phyloP scores from a whole-genome alignment of 2,329 filamentous ascomycete species.

The Talaromyces sp. region DNA sequence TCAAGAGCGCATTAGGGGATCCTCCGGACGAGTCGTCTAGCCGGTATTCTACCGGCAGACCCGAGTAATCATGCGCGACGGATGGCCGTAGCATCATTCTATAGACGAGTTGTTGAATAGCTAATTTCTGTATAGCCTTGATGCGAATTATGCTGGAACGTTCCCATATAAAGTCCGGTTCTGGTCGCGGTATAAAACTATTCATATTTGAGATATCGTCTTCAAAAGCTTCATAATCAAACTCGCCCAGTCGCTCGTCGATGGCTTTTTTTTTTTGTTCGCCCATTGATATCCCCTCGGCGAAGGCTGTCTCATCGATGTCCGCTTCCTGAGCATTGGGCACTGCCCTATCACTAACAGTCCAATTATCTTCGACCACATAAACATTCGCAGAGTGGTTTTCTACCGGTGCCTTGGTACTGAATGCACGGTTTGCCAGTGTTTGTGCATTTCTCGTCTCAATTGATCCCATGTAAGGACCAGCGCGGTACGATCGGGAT shows the following conservation, averaged over 20 bases:
- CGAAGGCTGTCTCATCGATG: not conserved
- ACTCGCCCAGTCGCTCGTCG: not conserved
- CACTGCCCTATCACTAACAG: too few relatives aligned
- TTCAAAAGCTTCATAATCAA: slow-evolving; percentile 10
- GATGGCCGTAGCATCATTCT: slow-evolving; percentile 35
- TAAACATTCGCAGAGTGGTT: not conserved
- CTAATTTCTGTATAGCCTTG: slow-evolving; percentile 37
- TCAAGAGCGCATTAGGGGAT: slow-evolving; percentile 29
- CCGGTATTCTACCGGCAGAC: slow-evolving; percentile 28
- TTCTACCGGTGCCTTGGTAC: slow-evolving; percentile 14
- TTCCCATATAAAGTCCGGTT: slow-evolving; percentile 23
- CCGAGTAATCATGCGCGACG: slow-evolving; percentile 36
- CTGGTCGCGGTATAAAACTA: not conserved
- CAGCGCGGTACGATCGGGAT: slow-evolving; percentile 1
- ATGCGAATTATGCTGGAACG: slow-evolving; percentile 26
- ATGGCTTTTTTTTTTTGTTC: not conserved
- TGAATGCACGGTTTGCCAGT: slow-evolving; percentile 20
- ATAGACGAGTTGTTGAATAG: slow-evolving; percentile 36
- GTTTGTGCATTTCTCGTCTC: not conserved
- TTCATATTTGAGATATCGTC: slow-evolving; percentile 15
- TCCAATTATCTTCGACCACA: not conserved
- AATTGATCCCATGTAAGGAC: not conserved
- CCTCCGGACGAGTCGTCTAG: slow-evolving; percentile 27
- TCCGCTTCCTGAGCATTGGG: not conserved
- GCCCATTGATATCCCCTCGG: not conserved